Percentiles rank a stretch among this genome's conserved stretches.
Evolutionary conservation across 78 protist genomes (phyloP).

Genomic region (Protostelium mycophagum): DNA sequence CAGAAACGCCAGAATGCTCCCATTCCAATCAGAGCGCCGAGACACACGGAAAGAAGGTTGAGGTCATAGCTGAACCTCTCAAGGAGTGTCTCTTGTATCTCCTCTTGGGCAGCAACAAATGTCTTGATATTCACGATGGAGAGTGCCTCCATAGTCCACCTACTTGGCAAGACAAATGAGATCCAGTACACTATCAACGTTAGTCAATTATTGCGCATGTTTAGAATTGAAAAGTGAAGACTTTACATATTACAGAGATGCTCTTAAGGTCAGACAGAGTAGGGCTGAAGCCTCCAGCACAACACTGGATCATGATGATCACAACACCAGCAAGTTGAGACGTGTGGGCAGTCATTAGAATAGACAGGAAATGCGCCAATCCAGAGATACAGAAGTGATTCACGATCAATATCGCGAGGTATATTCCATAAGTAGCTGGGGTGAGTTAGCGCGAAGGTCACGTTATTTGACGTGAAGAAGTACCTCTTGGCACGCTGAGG

Average conservation of each 20-base stretch:
- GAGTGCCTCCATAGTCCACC: not conserved
- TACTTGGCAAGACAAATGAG: not conserved
- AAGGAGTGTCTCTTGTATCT: not conserved
- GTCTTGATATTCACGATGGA: not conserved
- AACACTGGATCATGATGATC: not conserved
- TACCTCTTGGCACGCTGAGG: not conserved
- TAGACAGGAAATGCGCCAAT: not conserved
- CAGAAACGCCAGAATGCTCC: not conserved
- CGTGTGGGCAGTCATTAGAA: not conserved
- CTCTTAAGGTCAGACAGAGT: not conserved
- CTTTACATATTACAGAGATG: not conserved
- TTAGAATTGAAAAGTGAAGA: not conserved
- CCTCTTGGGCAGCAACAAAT: not conserved
- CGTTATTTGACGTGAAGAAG: not conserved
- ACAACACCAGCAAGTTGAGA: not conserved
- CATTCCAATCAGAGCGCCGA: not conserved
- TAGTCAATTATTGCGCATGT: not conserved
- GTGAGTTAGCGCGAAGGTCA: not conserved
- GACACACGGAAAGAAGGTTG: not conserved
- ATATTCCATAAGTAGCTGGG: not conserved
- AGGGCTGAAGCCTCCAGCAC: not conserved
- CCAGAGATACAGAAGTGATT: not conserved
- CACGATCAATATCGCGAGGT: not conserved
- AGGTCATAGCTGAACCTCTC: not conserved
- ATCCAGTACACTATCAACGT: not conserved